Percentiles rank a stretch among this genome's conserved stretches.
Evolutionary conservation across 257 asterid genomes (phyloP).

Genomic region (Catharanthus roseus): DNA sequence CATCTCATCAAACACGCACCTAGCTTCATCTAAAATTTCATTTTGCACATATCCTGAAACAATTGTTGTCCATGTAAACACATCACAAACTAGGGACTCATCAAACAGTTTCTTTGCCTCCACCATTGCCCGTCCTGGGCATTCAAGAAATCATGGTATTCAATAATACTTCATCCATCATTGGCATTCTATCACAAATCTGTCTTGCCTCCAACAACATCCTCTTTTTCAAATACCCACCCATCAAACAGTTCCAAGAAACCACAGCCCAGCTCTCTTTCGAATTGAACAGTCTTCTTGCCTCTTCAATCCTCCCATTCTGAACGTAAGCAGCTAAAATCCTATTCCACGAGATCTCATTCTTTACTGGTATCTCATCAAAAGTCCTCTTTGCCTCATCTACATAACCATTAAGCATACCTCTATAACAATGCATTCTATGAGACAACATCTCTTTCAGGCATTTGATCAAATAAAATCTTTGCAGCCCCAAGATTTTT

Average conservation of each 20-base stretch:
- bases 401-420: slow-evolving; percentile 70
- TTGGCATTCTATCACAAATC: slow-evolving; percentile 67
- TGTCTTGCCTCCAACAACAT: slow-evolving; percentile 62
- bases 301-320: slow-evolving; percentile 81
- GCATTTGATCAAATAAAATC: slow-evolving; percentile 71
- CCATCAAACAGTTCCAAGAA: slow-evolving; percentile 97
- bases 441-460: slow-evolving; percentile 69
- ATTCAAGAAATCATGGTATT: slow-evolving; percentile 78
- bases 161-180: slow-evolving; percentile 75
- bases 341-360: slow-evolving; percentile 94
- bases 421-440: slow-evolving; percentile 90
- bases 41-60: slow-evolving; percentile 86
- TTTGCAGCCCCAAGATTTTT: slow-evolving; percentile 62
- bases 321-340: slow-evolving; percentile 76
- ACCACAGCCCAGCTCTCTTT: slow-evolving; percentile 66
- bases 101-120: slow-evolving; percentile 66
- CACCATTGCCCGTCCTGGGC: slow-evolving; percentile 64
- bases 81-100: slow-evolving; percentile 62
- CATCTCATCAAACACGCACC: slow-evolving; percentile 64
- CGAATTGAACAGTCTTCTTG: slow-evolving; percentile 64
- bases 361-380: slow-evolving; percentile 64
- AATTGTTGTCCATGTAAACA: slow-evolving; percentile 86
- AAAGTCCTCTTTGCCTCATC: slow-evolving; percentile 73
- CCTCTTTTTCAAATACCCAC: slow-evolving; percentile 79
- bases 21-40: slow-evolving; percentile 65